Conservation (phyloP, 208 protist genomes). For the Crithidia fasciculata region DNA sequence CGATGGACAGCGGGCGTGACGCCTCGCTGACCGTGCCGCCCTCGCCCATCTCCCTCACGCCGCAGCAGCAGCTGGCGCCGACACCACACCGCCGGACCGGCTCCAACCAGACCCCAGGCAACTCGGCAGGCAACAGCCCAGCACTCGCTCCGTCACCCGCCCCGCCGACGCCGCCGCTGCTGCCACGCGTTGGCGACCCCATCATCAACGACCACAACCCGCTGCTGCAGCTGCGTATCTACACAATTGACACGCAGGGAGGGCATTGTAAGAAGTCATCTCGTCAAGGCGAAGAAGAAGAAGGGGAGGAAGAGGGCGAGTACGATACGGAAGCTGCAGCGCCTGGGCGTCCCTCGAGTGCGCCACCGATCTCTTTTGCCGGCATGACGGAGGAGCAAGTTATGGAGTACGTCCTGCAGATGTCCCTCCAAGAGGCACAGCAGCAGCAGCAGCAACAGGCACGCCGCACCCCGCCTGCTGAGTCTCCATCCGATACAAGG, state of each 20-base stretch:
- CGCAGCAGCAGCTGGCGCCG: slow-evolving; percentile 2
- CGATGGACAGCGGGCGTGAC: not conserved
- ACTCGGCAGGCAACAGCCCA: slow-evolving; percentile 31
- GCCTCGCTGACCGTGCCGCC: slow-evolving; percentile 3
- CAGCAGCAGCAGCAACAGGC: not conserved
- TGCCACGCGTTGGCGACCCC: slow-evolving; percentile 33
- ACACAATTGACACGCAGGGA: slow-evolving; percentile 11
- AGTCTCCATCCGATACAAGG: not conserved
- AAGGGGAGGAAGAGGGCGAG: not conserved
- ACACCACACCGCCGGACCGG: slow-evolving; percentile 20
- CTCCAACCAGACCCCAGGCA: slow-evolving; percentile 22
- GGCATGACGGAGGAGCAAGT: slow-evolving; percentile 45
- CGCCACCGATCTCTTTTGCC: slow-evolving; percentile 4
- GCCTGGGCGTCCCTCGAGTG: not conserved
- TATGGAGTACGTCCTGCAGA: slow-evolving; percentile 41
- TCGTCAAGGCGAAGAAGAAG: not conserved
- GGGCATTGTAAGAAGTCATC: not conserved
- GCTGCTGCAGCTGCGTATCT: slow-evolving; percentile 26
- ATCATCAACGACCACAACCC: slow-evolving; percentile 34
- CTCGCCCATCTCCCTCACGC: slow-evolving; percentile 8
- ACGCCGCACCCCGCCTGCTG: not conserved
- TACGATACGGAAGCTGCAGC: not conserved
- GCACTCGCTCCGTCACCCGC: slow-evolving; percentile 18
- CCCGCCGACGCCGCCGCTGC: slow-evolving; percentile 29
- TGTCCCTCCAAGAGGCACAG: slow-evolving; percentile 34